Conservation (phyloP, 305 asterid genomes). For the Rubia peregrina region DNA sequence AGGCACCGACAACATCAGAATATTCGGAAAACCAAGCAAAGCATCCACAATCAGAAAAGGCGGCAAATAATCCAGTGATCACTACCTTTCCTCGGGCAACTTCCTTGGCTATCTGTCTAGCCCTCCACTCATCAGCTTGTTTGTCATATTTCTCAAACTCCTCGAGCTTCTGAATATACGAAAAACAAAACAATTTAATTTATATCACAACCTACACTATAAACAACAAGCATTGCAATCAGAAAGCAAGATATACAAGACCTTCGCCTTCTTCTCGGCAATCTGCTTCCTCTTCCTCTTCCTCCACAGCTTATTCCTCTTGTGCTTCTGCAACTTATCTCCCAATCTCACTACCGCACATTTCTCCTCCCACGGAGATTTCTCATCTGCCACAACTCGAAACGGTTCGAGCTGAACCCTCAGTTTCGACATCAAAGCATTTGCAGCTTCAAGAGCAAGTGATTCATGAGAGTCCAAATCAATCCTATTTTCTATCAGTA, state of each 20-base stretch:
- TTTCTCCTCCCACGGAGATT: slow-evolving; percentile 84
- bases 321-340: slow-evolving; percentile 61
- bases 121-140: slow-evolving; percentile 97
- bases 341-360: slow-evolving; percentile 57
- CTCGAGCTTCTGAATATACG: slow-evolving; percentile 50
- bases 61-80: background rate
- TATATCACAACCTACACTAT: background rate
- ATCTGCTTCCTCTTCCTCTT: slow-evolving; percentile 62
- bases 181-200: background rate
- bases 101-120: slow-evolving; percentile 78
- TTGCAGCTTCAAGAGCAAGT: slow-evolving; percentile 45
- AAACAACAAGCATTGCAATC: slow-evolving; percentile 6
- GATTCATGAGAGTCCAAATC: slow-evolving; percentile 45
- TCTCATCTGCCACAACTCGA: slow-evolving; percentile 60
- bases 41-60: background rate
- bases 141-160: slow-evolving; percentile 56
- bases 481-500: slow-evolving; percentile 36
- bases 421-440: slow-evolving; percentile 55
- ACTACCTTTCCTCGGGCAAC: slow-evolving; percentile 74
- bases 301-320: slow-evolving; percentile 84
- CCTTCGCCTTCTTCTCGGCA: slow-evolving; percentile 65
- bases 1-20: background rate
- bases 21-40: background rate
- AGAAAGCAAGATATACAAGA: slow-evolving; percentile 13
- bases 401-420: slow-evolving; percentile 77